A percentile compares a stretch with the other conserved stretches of the same genome.
Evolutionary conservation across 805 yeast genomes (phyloP).

Genomic region (Wilhelminamyces savonicus): DNA sequence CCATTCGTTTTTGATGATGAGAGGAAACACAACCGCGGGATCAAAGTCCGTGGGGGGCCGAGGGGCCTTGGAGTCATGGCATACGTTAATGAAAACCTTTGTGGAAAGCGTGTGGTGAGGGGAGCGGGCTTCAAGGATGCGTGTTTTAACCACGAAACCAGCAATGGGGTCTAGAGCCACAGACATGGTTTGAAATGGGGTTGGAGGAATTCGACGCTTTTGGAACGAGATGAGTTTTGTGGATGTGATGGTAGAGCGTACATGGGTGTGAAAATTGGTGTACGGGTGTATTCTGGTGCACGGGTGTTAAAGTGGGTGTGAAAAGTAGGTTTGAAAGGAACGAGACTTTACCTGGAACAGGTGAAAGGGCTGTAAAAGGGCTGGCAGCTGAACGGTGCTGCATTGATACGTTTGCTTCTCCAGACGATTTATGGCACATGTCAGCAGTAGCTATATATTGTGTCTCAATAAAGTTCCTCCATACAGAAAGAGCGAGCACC

Average conservation of each 20-base stretch:
- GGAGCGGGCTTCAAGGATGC: conserved; percentile 32
- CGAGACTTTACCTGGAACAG: not conserved
- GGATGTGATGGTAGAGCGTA: not conserved
- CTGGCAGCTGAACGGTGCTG: too few relatives aligned
- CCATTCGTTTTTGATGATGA: conserved; percentile 71
- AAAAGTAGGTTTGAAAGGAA: not conserved
- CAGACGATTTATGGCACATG: too few relatives aligned
- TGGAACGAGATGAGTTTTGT: conserved; percentile 12
- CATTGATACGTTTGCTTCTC: too few relatives aligned
- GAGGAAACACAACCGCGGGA: conserved; percentile 52
- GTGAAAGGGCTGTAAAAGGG: too few relatives aligned
- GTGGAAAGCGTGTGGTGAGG: conserved; percentile 28
- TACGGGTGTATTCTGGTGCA: not conserved
- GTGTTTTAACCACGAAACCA: conserved; percentile 69
- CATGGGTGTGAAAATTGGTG: not conserved
- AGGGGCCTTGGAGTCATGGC: conserved; percentile 63
- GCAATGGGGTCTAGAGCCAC: conserved; percentile 55
- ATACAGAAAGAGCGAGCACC: too few relatives aligned
- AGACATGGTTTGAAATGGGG: too few relatives aligned
- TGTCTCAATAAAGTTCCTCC: too few relatives aligned
- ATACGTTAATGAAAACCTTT: conserved; percentile 75
- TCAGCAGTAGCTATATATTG: too few relatives aligned
- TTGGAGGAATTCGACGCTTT: too few relatives aligned
- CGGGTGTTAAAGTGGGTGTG: not conserved
- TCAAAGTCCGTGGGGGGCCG: conserved; percentile 48